Evolutionary conservation across 1,284 basidiomycete genomes (phyloP), one percentile per base, ranked within the genome.

Genomic region (Phlebopus sp.): DNA sequence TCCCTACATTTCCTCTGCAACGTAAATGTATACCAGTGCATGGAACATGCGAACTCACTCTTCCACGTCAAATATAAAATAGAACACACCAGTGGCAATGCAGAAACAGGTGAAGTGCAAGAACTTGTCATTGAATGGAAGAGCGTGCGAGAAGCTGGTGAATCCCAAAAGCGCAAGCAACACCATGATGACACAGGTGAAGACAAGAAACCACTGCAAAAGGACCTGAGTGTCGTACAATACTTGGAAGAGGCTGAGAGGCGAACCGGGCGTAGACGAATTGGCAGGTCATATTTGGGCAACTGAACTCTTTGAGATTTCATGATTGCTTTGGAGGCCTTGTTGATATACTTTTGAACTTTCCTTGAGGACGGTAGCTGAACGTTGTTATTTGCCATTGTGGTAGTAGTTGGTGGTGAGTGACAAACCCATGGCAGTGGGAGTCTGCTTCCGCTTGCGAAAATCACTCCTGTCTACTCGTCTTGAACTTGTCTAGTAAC

Each of bases 21-120:
- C 2, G 18, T 1, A 27, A 13, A 14, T 17, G 13, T 21, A 6
- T 19, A 8, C 35, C 5, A 15, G 27, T 5, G 30, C 3, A 30
- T 2, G 4, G 31, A n/a, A 19, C 18, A 21, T 1, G 30, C 46
- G 37, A 17, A 69, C 84, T 60, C 58, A 89, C 82, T 94, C 90
- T 54, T 94, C 90, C 10, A 93, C 84, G 56, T 92, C 90, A 50
- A 90, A 82, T 41, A 93, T 90, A 59, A 90, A 88, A 66, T 92
- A 95, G 67, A 93, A 93, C 5, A 92, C 77, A 5, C 71, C 81
- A 0, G 91, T 92, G 0, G 91, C 89, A 25, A 88, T 53, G 50
- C 75, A 75, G 56, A 96, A 86, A 64, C 89, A 91, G 18, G 90
- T 59, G 62, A 95, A 92, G 60, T 92, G 92, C 23, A 93, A 69